Evolutionary conservation across 345 rosid genomes (phyloP).

Genomic region (Syzygium grande): DNA sequence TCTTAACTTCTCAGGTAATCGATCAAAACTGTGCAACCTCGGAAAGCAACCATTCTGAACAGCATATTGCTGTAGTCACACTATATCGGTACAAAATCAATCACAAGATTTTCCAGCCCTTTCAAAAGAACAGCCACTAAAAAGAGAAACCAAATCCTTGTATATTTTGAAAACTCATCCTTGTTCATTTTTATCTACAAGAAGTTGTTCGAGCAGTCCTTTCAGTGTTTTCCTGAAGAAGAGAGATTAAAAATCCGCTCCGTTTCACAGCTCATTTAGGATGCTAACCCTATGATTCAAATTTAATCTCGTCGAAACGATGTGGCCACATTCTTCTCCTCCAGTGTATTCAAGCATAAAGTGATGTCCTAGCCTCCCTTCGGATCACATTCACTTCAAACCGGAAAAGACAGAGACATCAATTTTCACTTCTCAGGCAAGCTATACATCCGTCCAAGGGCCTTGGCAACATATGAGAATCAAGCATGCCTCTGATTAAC

Average conservation of each 20-base stretch:
- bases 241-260: background rate
- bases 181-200: too few species aligned
- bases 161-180: background rate
- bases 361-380: background rate
- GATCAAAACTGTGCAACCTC: background rate
- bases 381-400: background rate
- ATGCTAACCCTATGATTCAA: background rate
- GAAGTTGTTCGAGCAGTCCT: too few species aligned
- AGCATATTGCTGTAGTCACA: background rate
- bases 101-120: background rate
- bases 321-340: background rate
- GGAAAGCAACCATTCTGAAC: background rate
- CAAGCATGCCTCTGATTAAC: too few species aligned
- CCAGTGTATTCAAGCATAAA: background rate
- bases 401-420: background rate
- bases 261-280: background rate
- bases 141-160: background rate
- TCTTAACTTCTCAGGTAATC: background rate
- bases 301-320: background rate
- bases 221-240: background rate
- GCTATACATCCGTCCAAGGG: too few species aligned
- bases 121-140: background rate
- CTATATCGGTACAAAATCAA: background rate
- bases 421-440: too few species aligned
- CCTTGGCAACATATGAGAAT: too few species aligned